These are phyloP conservation scores for Hericium coralloides DNA, from an alignment of 768 basidiomycete genomes.

Conservation along the genomic window DNA sequence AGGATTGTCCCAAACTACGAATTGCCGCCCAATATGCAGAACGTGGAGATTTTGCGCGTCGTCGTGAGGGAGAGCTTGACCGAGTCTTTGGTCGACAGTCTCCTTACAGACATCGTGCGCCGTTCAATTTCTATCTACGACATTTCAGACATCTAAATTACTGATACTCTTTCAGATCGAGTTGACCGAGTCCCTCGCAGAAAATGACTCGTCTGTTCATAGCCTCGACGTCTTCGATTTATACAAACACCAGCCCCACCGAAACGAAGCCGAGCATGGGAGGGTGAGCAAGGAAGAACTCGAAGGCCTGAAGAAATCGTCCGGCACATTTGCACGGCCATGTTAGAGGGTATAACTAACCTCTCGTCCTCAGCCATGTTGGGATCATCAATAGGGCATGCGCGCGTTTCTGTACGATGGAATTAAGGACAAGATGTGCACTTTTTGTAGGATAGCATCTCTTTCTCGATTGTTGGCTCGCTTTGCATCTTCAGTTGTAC, in stretches of 20 bases:
- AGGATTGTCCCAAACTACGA: constrained; percentile 55
- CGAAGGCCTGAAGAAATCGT: no score
- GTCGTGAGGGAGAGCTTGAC: constrained; percentile 50
- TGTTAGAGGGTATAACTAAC: no score
- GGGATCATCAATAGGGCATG: no score
- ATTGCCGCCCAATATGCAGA: constrained; percentile 41
- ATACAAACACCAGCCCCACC: constrained; percentile 18
- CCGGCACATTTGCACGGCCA: no score
- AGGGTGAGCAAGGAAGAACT: constrained; percentile 20
- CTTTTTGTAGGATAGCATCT: neutral
- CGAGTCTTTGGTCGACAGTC: constrained; percentile 39
- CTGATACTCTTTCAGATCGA: constrained; percentile 52
- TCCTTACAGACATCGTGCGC: constrained; percentile 64
- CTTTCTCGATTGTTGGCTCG: no score
- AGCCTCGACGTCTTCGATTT: constrained; percentile 35
- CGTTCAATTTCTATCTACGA: neutral
- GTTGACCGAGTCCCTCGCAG: constrained; percentile 49
- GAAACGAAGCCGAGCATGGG: constrained; percentile 33
- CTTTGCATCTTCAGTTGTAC: no score
- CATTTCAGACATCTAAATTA: constrained; percentile 41
- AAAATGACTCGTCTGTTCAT: constrained; percentile 39
- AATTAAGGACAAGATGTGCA: no score
- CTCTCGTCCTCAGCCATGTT: no score
- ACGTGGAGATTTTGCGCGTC: constrained; percentile 51
- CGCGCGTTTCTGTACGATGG: no score